Evolutionary conservation across 2,329 filamentous ascomycete species (phyloP), one percentile per base, ranked within the genome.

Genomic region (Fusarium sp.): DNA sequence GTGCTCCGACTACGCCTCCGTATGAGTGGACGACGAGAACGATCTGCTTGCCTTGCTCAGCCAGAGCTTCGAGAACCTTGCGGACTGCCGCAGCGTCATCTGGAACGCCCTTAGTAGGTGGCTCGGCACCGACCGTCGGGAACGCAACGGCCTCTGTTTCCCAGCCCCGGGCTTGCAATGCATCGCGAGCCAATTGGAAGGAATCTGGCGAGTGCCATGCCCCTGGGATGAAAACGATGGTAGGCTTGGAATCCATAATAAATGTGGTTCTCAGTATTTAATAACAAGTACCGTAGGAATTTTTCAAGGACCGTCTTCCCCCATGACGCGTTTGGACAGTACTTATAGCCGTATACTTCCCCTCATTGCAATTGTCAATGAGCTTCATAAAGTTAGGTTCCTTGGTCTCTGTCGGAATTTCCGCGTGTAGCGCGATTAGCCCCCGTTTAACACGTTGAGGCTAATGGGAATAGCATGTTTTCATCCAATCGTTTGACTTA

Each of bases 11-110:
- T 8, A 65, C 41, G 0, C 62, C 62, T 4, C 62, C 61, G 20
- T 65, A 65, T 6, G 62, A 65, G 29, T 65, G 62, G 3, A 52
- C 60, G 11, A 65, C 53, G 6, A 65, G 41, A 46, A 65, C 58
- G 13, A 65, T 48, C 5, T 59, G 38, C 29, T 65, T 65, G 5
- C 53, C 62, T 9, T 65, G 29, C 2, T 24, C 29, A 1, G 30
- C 29, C 11, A 65, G 5, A 4, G n/a, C 41, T 41, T 65, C 46
- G 2, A 65, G 11, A 10, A 16, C 41, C 5, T 34, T 9, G 10
- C 60, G 52, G 11, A 65, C 62, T 16, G 18, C 53, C 1, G 15
- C 27, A 8, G 43, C 41, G 15, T 65, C 60, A 1, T 65, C 52
- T 12, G 32, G 32, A 10, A 65, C 16, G 8, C 62, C 53, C 12